These are phyloP conservation scores for Chaetomium cochliodes DNA, from an alignment of 495 filamentous ascomycete species.

Conservation along the genomic window DNA sequence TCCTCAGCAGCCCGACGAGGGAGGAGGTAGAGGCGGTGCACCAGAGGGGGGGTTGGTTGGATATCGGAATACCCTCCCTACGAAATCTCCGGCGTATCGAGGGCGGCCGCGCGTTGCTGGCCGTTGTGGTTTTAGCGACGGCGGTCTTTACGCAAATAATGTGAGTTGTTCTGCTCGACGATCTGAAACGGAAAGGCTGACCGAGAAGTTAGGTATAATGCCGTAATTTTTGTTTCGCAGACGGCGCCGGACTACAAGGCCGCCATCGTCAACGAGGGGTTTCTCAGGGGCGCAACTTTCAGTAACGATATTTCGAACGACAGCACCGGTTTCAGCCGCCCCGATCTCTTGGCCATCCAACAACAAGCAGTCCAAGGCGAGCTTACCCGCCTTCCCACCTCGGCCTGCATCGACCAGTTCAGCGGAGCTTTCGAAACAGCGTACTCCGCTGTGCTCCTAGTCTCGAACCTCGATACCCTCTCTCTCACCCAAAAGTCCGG, in stretches of 20 bases:
- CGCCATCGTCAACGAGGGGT: slow-evolving; percentile 41
- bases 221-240: slow-evolving; percentile 44
- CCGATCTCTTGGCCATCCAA: slow-evolving; percentile 40
- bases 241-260: slow-evolving; percentile 37
- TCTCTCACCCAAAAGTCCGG: slow-evolving; percentile 37
- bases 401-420: slow-evolving; percentile 34
- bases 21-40: slow-evolving; percentile 53
- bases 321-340: slow-evolving; percentile 32
- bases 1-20: slow-evolving; percentile 53
- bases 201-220: slow-evolving; percentile 44
- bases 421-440: slow-evolving; percentile 33
- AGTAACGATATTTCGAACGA: slow-evolving; percentile 34
- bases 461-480: slow-evolving; percentile 34
- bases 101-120: slow-evolving; percentile 38
- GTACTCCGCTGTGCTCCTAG: slow-evolving; percentile 39
- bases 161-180: slow-evolving; percentile 30
- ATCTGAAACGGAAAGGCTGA: neutral
- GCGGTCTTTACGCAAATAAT: slow-evolving; percentile 46
- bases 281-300: slow-evolving; percentile 40
- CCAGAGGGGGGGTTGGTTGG: slow-evolving; percentile 46
- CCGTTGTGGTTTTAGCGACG: slow-evolving; percentile 37
- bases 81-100: slow-evolving; percentile 48
- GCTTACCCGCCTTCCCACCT: slow-evolving; percentile 32
- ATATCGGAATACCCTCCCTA: slow-evolving; percentile 54
- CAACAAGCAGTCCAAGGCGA: slow-evolving; percentile 29